These are phyloP conservation scores for Trichoderma brevicompactum DNA, from an alignment of 2,329 filamentous ascomycete genomes.

Conservation along the genomic window DNA sequence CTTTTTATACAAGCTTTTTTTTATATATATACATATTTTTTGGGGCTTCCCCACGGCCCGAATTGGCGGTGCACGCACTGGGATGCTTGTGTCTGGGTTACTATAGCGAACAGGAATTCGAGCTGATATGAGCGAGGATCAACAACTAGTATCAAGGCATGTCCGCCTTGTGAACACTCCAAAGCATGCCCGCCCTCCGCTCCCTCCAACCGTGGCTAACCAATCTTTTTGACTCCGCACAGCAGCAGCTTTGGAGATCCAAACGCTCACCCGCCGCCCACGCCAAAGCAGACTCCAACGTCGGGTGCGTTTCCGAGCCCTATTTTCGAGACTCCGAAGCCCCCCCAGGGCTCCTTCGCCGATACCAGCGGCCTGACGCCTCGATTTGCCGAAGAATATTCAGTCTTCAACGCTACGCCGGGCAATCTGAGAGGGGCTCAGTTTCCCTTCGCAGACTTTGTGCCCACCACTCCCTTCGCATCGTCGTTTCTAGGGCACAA, in stretches of 20 bases:
- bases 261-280: conserved; percentile 63
- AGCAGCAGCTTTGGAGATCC: conserved; percentile 63
- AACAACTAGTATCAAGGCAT: conserved; percentile 60
- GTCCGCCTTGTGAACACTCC: conserved; percentile 29
- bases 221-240: conserved; percentile 20
- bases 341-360: conserved; percentile 52
- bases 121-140: conserved; percentile 68
- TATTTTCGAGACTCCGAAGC: conserved; percentile 61
- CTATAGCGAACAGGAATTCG: conserved; percentile 32
- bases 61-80: conserved; percentile 29
- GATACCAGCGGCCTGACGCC: conserved; percentile 61
- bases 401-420: conserved; percentile 67
- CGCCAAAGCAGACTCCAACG: conserved; percentile 61
- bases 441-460: conserved; percentile 52
- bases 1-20: not conserved
- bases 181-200: conserved; percentile 30
- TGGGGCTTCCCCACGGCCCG: conserved; percentile 21
- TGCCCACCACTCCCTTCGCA: conserved; percentile 43
- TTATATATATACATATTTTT: not conserved
- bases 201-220: conserved; percentile 23
- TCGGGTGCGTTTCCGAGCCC: conserved; percentile 59
- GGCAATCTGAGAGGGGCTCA: conserved; percentile 58
- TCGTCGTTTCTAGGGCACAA: conserved; percentile 47
- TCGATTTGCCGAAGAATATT: conserved; percentile 67
- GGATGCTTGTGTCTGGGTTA: conserved; percentile 31